Base-by-base conservation (phyloP, 139 green algal species). In the Choricystis sp. region DNA sequence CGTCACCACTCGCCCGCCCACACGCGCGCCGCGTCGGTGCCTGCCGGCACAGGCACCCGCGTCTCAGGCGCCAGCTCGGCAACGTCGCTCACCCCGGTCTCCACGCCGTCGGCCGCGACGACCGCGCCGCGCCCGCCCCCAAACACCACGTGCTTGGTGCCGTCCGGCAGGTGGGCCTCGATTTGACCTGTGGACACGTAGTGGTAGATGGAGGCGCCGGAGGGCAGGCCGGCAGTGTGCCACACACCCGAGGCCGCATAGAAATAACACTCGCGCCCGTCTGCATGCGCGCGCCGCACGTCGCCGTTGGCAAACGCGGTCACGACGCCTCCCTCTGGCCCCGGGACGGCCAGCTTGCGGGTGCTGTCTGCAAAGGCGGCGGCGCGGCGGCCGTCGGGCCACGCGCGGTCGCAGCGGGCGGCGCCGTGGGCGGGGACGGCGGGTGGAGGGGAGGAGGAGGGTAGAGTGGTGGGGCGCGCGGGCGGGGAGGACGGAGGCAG, bases 241-340 rank as follows among this genome's bases (percentile, higher is more conserved):
- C 19, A 26, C 23, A n/a, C 19, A 60, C 22, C 23, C 26, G 56
- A n/a, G 23, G 23, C 56, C 56, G 19, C 9, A 60, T 66, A 64
- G 61, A 94, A 96, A 57, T 78, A 94, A 74, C 95, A 96, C 66
- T 96, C 80, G 22, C 85, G 72, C 0, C 40, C 23, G 22, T 79
- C 76, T 69, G 61, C 49, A 59, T 48, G 49, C 16, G 65, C 65
- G 26, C 65, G 66, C 66, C 94, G 95, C 21, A 91, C 64, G 68
- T 97, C 90, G 3, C 85, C 84, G 60, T 97, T 97, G 48, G 28
- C 66, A 72, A 95, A 96, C 28, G 61, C 63, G 0, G 94, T 77
- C 19, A 74, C 57, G 4, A 31, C 63, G 59, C 58, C 57, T 29
- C 82, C 82, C 65, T 81, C 75, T 2, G 72, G 61, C 23, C 70